A percentile compares a stretch with the other conserved stretches of the same genome.
phyloP scores from a whole-genome alignment of 257 asterid genomes.

The Primulina eburnea region DNA sequence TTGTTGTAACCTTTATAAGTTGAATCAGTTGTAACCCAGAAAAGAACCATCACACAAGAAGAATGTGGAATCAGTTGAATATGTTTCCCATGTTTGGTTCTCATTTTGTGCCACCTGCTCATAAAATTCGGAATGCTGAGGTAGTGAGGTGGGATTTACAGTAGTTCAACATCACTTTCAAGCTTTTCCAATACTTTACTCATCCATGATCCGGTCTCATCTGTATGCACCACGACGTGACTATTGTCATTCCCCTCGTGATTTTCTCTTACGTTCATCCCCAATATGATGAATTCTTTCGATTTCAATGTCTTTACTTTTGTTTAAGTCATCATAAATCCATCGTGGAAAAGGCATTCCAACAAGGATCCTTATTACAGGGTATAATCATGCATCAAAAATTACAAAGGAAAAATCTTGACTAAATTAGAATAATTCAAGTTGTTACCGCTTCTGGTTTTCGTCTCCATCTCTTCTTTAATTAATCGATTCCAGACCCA shows the following conservation, averaged over 20 bases:
- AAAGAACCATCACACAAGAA: neutral
- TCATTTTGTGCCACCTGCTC: neutral
- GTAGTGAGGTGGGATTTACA: conserved; percentile 30
- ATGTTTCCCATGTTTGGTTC: conserved; percentile 7
- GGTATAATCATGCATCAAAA: neutral
- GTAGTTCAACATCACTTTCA: conserved; percentile 26
- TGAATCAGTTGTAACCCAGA: neutral
- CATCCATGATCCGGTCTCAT: conserved; percentile 34
- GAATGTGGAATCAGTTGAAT: conserved; percentile 15
- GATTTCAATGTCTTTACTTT: conserved; percentile 23
- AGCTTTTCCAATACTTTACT: conserved; percentile 34
- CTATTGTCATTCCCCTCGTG: conserved; percentile 18
- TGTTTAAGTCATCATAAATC: conserved; percentile 25
- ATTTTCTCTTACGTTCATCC: neutral
- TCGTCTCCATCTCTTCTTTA: too few species aligned
- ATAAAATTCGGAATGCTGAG: conserved; percentile 11
- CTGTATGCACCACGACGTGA: conserved; percentile 32
- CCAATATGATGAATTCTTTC: neutral
- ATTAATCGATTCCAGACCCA: too few species aligned
- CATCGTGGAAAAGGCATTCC: conserved; percentile 24
- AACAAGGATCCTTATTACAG: conserved; percentile 12
- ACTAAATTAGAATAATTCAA: neutral
- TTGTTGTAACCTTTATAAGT: too few species aligned
- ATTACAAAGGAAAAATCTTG: neutral
- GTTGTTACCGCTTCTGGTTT: neutral